Percentiles rank a stretch among this genome's conserved stretches.
phyloP scores from a whole-genome alignment of 805 yeast species.

The Hanseniaspora thailandica region DNA sequence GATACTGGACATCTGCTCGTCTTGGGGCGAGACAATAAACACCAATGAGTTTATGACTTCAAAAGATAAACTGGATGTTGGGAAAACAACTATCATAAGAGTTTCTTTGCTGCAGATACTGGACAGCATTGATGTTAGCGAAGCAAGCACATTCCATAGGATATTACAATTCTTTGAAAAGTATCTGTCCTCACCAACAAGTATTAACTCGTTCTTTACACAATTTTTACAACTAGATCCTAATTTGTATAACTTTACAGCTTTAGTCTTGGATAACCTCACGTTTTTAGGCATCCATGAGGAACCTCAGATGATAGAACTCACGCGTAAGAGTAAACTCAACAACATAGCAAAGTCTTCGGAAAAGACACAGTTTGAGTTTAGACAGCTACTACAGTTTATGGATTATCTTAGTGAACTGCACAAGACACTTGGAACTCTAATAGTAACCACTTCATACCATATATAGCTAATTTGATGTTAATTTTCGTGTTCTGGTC shows the following conservation, averaged over 20 bases:
- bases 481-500: no score
- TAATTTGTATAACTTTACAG: neutral
- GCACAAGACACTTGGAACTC: neutral
- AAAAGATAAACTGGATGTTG: neutral
- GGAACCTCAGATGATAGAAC: conserved; percentile 3
- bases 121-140: neutral
- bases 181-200: neutral
- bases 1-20: neutral
- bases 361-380: neutral
- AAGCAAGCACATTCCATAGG: neutral
- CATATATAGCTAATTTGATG: neutral
- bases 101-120: neutral
- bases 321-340: neutral
- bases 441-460: neutral
- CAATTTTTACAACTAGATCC: neutral
- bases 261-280: conserved; percentile 4
- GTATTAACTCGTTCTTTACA: neutral
- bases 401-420: neutral
- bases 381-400: neutral
- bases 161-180: neutral
- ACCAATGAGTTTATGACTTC: neutral
- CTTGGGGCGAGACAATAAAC: neutral
- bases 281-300: neutral
- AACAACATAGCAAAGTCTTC: neutral
- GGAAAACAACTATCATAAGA: neutral